Base-by-base conservation (phyloP, 78 protist genomes). In the Emiliania huxleyi region DNA sequence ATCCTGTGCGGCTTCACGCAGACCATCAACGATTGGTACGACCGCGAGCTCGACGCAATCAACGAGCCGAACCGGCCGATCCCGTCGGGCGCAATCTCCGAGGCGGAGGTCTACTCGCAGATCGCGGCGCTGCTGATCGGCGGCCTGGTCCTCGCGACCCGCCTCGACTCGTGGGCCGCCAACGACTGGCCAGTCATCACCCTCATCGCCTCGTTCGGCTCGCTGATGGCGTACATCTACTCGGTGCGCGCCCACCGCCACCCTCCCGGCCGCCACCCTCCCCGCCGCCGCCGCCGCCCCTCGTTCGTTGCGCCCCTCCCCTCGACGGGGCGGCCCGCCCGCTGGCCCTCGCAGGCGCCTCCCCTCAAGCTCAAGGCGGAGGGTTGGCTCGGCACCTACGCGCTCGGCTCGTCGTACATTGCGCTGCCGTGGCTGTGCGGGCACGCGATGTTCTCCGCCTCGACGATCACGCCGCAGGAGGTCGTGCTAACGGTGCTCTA, bases 351-450 rank as follows among this genome's bases (percentile, higher is more conserved):
- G n/a, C n/a, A n/a, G n/a, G 92, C 92, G 42, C 92, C 92, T 40
- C 92, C 92, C 1, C 49, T 90, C 84, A 90, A 90, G 77, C 81
- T 90, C 69, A 90, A 90, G 83, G 33, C 44, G 33, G 22, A 77
- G 2, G 87, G 87, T 8, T 77, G 87, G 87, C 12, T 2, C 12
- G 87, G 87, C 87, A 77, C 87, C 0, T 77, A 37, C n/a, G 87
- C 87, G 44, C 87, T 77, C 19, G 93, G 93, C 56, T 69, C 93
- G 33, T 46, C 83, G 29, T 93, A 87, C 92, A 93, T 93, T 15
- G 84, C 92, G 0, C 71, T 93, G 44, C 94, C 94, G 29, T 93
- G 94, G 94, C 83, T 90, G 94, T 87, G 92, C 71, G 94, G 94
- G 21, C 93, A 90, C 40, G 93, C 81, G 43, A 56, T 81, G 89